phyloP scores from a whole-genome alignment of 352 stramenopile genomes.

The Phytophthora cryptogea region DNA sequence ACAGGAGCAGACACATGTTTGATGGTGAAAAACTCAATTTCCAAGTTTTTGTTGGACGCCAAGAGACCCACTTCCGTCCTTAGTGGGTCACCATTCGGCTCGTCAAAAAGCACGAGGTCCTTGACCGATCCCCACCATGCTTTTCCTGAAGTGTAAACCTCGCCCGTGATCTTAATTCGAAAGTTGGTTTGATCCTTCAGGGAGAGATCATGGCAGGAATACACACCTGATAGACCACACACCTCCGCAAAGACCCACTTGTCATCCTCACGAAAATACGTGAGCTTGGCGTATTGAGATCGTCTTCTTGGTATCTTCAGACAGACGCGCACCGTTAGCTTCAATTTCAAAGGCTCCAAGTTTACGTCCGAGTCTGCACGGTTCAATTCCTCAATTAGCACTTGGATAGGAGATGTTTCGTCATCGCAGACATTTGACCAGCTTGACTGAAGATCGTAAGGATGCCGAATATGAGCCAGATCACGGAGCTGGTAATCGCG shows the following conservation, averaged over 20 bases:
- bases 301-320: neutral
- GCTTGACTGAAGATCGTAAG: neutral
- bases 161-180: conserved; percentile 2
- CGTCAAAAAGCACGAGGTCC: neutral
- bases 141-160: neutral
- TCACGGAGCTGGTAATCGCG: neutral
- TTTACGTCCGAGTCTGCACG: neutral
- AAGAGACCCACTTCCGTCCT: conserved; percentile 3
- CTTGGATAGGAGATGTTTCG: neutral
- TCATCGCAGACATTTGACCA: conserved; percentile 11
- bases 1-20: neutral
- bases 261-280: conserved; percentile 1
- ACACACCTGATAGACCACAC: neutral
- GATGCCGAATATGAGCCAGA: neutral
- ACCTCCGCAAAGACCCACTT: conserved; percentile 5
- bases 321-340: conserved; percentile 1
- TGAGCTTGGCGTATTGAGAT: neutral
- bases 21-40: conserved; percentile 9
- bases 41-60: conserved; percentile 1
- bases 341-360: neutral
- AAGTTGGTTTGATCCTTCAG: conserved; percentile 1
- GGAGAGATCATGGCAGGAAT: conserved; percentile 9
- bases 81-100: conserved; percentile 1
- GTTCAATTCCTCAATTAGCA: conserved; percentile 3
- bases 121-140: conserved; percentile 3